These are phyloP conservation scores for Datisca glomerata DNA, from an alignment of 306 rosid species.

Conservation along the genomic window DNA sequence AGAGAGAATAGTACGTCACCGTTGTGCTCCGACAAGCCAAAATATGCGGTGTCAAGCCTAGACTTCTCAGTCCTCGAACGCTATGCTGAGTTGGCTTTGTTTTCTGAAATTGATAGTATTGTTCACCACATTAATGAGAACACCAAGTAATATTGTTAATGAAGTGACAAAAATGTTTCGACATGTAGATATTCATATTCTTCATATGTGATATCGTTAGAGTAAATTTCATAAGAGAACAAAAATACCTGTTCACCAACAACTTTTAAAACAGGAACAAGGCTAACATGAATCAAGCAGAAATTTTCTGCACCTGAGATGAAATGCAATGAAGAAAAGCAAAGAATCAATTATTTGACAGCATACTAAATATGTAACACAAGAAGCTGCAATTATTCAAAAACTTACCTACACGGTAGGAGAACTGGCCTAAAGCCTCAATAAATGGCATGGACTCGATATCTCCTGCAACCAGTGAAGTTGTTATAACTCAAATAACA, in stretches of 20 bases:
- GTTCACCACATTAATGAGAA: constrained; percentile 11
- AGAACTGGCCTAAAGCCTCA: constrained; percentile 45
- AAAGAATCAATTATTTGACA: neutral
- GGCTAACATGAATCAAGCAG: constrained; percentile 43
- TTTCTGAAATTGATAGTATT: constrained; percentile 20
- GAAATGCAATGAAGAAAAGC: neutral
- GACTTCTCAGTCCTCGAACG: constrained; percentile 32
- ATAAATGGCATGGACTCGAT: constrained; percentile 47
- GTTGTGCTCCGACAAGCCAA: constrained; percentile 44
- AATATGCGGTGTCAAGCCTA: constrained; percentile 35
- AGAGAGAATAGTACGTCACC: constrained; percentile 15
- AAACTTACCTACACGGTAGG: constrained; percentile 35
- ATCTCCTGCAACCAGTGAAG: constrained; percentile 24
- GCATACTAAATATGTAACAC: neutral
- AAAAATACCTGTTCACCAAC: constrained; percentile 40
- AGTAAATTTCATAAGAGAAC: neutral
- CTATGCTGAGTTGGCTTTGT: constrained; percentile 48
- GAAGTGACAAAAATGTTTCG: neutral
- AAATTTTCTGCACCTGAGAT: constrained; percentile 29
- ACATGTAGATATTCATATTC: neutral
- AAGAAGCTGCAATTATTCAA: neutral
- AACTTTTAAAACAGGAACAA: constrained; percentile 36
- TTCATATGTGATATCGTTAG: too few species aligned
- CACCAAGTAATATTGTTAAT: neutral
- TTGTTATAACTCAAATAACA: constrained; percentile 9